phyloP scores from a whole-genome alignment of 2,329 filamentous ascomycete genomes.

The Ophiocordyceps australis region DNA sequence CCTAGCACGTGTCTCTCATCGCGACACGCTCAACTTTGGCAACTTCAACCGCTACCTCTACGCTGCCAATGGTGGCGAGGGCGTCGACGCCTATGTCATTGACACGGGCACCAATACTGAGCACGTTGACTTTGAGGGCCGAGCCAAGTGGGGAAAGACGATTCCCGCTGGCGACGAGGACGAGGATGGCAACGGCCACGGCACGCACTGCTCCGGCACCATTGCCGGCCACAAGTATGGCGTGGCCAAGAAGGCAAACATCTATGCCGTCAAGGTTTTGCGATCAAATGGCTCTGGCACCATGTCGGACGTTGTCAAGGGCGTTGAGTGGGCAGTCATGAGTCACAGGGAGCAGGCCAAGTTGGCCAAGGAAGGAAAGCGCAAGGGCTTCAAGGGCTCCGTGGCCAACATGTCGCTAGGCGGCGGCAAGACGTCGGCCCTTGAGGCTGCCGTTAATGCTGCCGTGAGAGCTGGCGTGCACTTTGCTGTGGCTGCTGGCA shows the following conservation, averaged over 20 bases:
- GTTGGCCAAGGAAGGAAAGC: slow-evolving; percentile 69
- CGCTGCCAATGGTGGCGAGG: slow-evolving; percentile 75
- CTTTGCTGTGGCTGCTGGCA: slow-evolving; percentile 95
- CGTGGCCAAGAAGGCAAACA: slow-evolving; percentile 95
- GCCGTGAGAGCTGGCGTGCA: slow-evolving; percentile 83
- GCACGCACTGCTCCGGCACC: slow-evolving; percentile 97
- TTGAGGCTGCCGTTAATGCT: slow-evolving; percentile 86
- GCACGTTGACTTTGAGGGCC: slow-evolving; percentile 94
- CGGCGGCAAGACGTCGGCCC: slow-evolving; percentile 84
- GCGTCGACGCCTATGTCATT: slow-evolving; percentile 96
- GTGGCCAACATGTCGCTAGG: slow-evolving; percentile 99
- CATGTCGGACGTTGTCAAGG: slow-evolving; percentile 98
- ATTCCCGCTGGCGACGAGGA: slow-evolving; percentile 75
- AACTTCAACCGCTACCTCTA: slow-evolving; percentile 99
- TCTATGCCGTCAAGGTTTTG: slow-evolving; percentile 97
- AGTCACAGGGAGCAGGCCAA: slow-evolving; percentile 60
- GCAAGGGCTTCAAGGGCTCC: slow-evolving; percentile 96
- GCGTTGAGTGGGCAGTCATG: slow-evolving; percentile 85
- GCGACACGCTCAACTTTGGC: slow-evolving; percentile 68
- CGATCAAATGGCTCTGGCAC: slow-evolving; percentile 92
- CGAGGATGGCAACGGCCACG: slow-evolving; percentile 91
- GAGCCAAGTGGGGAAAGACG: slow-evolving; percentile 93
- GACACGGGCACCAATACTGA: slow-evolving; percentile 90
- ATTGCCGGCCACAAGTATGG: slow-evolving; percentile 97
- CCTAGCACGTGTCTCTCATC: slow-evolving; percentile 93